These are phyloP conservation scores for Erythrophleum fordii DNA, from an alignment of 306 rosid genomes.

Conservation along the genomic window DNA sequence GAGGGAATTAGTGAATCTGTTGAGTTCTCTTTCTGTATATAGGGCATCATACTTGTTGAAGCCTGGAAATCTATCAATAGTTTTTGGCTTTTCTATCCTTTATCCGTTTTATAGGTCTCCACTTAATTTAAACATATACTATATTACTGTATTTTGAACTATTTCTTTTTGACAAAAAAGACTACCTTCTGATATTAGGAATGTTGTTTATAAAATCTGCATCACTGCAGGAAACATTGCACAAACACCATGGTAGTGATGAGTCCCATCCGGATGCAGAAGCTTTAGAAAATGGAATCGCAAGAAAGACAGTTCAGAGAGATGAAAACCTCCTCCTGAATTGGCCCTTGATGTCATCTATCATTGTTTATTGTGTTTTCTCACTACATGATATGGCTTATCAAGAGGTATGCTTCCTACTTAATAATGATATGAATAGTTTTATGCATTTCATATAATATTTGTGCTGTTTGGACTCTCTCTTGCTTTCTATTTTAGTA, in stretches of 20 bases:
- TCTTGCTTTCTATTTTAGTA: not conserved
- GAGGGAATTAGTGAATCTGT: not conserved
- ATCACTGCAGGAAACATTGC: constrained; percentile 77
- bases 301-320: constrained; percentile 29
- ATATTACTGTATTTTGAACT: not conserved
- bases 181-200: not conserved
- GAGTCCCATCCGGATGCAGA: constrained; percentile 44
- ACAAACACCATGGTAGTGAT: constrained; percentile 47
- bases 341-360: constrained; percentile 90
- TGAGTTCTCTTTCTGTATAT: not conserved
- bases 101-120: not conserved
- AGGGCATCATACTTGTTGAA: not conserved
- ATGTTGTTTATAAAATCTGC: constrained; percentile 24
- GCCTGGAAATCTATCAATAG: not conserved
- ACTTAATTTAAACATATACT: not conserved
- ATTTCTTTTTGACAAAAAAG: not conserved
- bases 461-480: not conserved
- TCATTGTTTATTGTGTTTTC: constrained; percentile 63
- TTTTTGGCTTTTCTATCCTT: not conserved
- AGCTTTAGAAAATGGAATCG: constrained; percentile 57
- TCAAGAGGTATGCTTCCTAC: constrained; percentile 64
- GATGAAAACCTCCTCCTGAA: constrained; percentile 66
- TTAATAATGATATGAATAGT: not conserved
- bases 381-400: constrained; percentile 88
- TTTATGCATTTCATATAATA: not conserved